These are phyloP conservation scores for Penicillium sp. DNA, from an alignment of 2,329 filamentous ascomycete genomes.

Conservation along the genomic window DNA sequence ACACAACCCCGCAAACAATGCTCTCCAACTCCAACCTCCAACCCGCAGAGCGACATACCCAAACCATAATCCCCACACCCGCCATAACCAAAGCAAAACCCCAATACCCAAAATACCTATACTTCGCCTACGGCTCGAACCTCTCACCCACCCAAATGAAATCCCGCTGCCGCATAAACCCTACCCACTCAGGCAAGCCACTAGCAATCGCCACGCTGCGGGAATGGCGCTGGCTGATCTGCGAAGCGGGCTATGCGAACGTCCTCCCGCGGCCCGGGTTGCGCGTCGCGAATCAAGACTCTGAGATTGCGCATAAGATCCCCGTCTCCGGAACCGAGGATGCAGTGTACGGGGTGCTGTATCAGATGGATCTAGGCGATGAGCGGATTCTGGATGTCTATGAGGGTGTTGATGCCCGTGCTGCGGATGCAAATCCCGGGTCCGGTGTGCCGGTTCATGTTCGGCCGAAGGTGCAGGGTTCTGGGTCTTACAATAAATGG, in stretches of 20 bases:
- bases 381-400: slow-evolving; percentile 40
- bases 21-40: background rate
- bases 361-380: slow-evolving; percentile 40
- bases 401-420: slow-evolving; percentile 36
- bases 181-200: slow-evolving; percentile 34
- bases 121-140: slow-evolving; percentile 48
- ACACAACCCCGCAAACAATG: background rate
- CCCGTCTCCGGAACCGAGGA: slow-evolving; percentile 27
- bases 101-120: slow-evolving; percentile 31
- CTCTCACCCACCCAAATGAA: slow-evolving; percentile 45
- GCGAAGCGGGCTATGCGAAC: slow-evolving; percentile 44
- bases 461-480: slow-evolving; percentile 35
- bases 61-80: slow-evolving; percentile 16
- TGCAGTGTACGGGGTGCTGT: slow-evolving; percentile 42
- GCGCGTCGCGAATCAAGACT: slow-evolving; percentile 23
- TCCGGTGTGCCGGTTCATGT: slow-evolving; percentile 14
- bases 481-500: slow-evolving; percentile 42
- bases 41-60: slow-evolving; percentile 8
- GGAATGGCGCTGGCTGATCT: slow-evolving; percentile 44
- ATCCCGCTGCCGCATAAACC: slow-evolving; percentile 35
- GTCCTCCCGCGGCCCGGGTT: slow-evolving; percentile 33
- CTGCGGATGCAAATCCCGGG: slow-evolving; percentile 7
- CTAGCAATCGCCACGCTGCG: slow-evolving; percentile 42
- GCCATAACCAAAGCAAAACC: slow-evolving; percentile 13
- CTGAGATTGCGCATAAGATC: slow-evolving; percentile 15